A percentile compares a stretch with the other conserved stretches of the same genome.
These are phyloP conservation scores for Benincasa hispida DNA, from an alignment of 306 rosid genomes.

Conservation along the genomic window DNA sequence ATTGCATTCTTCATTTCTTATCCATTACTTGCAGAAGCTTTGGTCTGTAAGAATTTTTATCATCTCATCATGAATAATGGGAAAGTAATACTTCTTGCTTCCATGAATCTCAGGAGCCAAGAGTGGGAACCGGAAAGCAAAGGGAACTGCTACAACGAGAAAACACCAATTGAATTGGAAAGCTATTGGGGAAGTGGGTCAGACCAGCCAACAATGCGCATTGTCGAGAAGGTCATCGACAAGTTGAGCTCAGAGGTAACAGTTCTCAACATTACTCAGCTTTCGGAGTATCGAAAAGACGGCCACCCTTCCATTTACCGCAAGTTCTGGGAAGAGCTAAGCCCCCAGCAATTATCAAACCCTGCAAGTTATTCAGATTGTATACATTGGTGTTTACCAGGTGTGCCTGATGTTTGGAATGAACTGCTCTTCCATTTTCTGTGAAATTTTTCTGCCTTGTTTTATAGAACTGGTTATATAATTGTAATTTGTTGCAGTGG, in stretches of 20 bases:
- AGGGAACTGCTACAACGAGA: slow-evolving; percentile 78
- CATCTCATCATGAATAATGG: not conserved
- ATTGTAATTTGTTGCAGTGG: not conserved
- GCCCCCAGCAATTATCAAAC: slow-evolving; percentile 53
- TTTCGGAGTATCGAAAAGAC: slow-evolving; percentile 83
- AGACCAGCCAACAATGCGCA: slow-evolving; percentile 66
- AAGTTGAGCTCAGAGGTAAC: slow-evolving; percentile 55
- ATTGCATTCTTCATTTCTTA: not conserved
- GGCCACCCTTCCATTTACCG: slow-evolving; percentile 92
- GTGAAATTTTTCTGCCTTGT: slow-evolving; percentile 2
- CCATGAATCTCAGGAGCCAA: slow-evolving; percentile 49
- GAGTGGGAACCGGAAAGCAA: slow-evolving; percentile 66
- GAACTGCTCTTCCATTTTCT: slow-evolving; percentile 71
- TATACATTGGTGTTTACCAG: slow-evolving; percentile 98
- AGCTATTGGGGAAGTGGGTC: slow-evolving; percentile 99
- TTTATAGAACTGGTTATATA: not conserved
- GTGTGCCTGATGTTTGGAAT: slow-evolving; percentile 92
- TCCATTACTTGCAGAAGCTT: not conserved
- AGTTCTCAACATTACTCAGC: slow-evolving; percentile 77
- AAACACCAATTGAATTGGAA: slow-evolving; percentile 41
- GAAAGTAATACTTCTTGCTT: not conserved
- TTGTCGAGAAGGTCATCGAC: slow-evolving; percentile 44
- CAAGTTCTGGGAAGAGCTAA: slow-evolving; percentile 82
- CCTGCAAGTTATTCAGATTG: slow-evolving; percentile 89
- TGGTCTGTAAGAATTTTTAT: not conserved